Evolutionary conservation across 768 basidiomycete species (phyloP).

Genomic region (Boletus patriciae): DNA sequence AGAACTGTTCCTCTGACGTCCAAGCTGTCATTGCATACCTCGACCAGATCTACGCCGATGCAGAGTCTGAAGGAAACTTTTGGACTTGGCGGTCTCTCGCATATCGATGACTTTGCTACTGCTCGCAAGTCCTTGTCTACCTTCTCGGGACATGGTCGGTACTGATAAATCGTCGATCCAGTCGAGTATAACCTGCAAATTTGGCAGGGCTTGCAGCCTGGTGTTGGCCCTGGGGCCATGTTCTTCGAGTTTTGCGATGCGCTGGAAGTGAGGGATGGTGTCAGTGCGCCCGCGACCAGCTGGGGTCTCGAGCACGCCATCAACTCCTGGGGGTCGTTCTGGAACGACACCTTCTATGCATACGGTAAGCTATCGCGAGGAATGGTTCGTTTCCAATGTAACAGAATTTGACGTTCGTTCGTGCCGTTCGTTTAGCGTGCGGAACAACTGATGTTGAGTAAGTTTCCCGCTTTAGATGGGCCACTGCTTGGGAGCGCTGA

Average conservation of each 20-base stretch:
- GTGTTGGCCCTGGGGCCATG: conserved; percentile 39
- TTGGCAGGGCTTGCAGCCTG: conserved; percentile 64
- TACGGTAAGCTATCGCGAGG: conserved; percentile 38
- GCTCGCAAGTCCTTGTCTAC: conserved; percentile 38
- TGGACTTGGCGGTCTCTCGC: conserved; percentile 55
- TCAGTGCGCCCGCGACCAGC: conserved; percentile 45
- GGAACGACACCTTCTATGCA: conserved; percentile 49
- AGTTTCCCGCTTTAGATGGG: conserved; percentile 21
- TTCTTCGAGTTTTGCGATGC: conserved; percentile 45
- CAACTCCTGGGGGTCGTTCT: conserved; percentile 59
- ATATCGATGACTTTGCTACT: conserved; percentile 67
- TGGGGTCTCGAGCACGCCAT: conserved; percentile 66
- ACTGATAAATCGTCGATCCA: conserved; percentile 34
- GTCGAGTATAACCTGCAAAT: conserved; percentile 57
- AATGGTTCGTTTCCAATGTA: neutral
- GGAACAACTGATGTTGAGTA: conserved; percentile 47
- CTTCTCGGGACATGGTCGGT: neutral
- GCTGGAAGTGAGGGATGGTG: conserved; percentile 40
- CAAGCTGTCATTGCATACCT: conserved; percentile 61
- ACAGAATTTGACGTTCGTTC: neutral
- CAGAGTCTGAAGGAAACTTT: conserved; percentile 55
- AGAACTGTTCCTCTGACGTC: conserved; percentile 73
- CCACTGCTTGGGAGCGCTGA: conserved; percentile 22
- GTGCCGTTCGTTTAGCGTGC: conserved; percentile 47
- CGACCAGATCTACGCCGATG: conserved; percentile 57